Evolutionary conservation across 1,284 basidiomycete genomes (phyloP).

Genomic region (Boletus austroedulis): DNA sequence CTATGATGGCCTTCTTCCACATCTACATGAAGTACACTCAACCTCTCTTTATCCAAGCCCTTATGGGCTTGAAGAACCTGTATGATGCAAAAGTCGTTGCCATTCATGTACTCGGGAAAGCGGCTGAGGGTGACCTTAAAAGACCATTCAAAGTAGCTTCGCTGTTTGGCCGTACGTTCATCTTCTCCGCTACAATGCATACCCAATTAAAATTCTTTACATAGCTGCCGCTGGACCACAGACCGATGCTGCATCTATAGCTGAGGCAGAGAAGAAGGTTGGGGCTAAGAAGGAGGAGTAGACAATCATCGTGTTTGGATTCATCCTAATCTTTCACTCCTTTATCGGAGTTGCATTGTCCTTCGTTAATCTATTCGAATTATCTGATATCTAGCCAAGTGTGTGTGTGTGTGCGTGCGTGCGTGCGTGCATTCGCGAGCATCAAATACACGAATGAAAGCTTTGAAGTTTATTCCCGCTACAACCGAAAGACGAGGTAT

Average conservation of each 20-base stretch:
- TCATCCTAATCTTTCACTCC: constrained; percentile 10
- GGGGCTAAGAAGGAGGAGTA: constrained; percentile 80
- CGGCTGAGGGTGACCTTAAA: constrained; percentile 84
- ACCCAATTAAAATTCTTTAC: neutral
- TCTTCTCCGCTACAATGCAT: neutral
- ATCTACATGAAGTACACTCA: constrained; percentile 87
- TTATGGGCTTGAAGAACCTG: constrained; percentile 86
- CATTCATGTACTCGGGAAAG: constrained; percentile 74
- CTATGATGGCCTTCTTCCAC: constrained; percentile 90
- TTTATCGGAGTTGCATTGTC: constrained; percentile 7
- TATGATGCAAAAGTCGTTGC: constrained; percentile 83
- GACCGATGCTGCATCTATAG: constrained; percentile 82
- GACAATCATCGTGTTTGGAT: constrained; percentile 18
- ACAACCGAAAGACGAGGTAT: no score
- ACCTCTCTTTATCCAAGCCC: constrained; percentile 85
- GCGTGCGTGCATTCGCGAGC: neutral
- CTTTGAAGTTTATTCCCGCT: no score
- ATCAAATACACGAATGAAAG: no score
- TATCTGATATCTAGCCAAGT: constrained; percentile 2
- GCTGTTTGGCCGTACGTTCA: constrained; percentile 64
- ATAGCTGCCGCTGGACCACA: constrained; percentile 56
- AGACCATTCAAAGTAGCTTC: constrained; percentile 85
- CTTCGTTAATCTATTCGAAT: constrained; percentile 20
- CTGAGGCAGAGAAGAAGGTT: constrained; percentile 82
- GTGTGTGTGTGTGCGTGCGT: no score